phyloP scores from a whole-genome alignment of 192 early-diverging fungal species.

The Linnemannia schmuckeri region DNA sequence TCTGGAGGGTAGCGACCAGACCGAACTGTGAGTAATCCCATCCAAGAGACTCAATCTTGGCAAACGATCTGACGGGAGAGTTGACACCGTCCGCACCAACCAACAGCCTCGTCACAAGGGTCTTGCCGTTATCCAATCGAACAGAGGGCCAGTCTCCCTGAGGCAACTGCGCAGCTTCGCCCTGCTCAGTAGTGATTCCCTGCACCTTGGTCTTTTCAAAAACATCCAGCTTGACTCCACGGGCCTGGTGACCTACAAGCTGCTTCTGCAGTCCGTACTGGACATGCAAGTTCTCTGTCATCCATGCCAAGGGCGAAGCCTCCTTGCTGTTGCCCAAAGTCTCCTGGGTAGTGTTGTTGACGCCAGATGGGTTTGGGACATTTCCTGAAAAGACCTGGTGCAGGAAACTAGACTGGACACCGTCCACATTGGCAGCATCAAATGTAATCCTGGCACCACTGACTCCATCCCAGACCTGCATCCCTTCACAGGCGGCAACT shows the following conservation, averaged over 20 bases:
- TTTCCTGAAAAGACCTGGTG: conserved; percentile 41
- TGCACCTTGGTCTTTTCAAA: conserved; percentile 79
- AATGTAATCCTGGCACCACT: conserved; percentile 76
- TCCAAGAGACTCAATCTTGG: conserved; percentile 84
- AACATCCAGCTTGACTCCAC: conserved; percentile 68
- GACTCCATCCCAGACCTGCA: conserved; percentile 87
- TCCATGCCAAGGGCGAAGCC: conserved; percentile 75
- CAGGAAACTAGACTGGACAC: conserved; percentile 32
- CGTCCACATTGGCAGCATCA: conserved; percentile 60
- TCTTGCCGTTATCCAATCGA: conserved; percentile 73
- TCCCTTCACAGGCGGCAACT: conserved; percentile 73
- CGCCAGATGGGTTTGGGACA: not conserved
- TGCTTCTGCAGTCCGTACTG: conserved; percentile 75
- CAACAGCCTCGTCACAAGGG: conserved; percentile 79
- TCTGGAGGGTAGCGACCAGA: conserved; percentile 86
- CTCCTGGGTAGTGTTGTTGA: conserved; percentile 5
- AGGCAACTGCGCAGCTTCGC: not conserved
- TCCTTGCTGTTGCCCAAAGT: conserved; percentile 23
- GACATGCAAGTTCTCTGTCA: conserved; percentile 90
- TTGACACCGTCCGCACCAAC: conserved; percentile 92
- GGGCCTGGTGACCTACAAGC: conserved; percentile 49
- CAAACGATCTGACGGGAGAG: conserved; percentile 87
- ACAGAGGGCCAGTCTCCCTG: conserved; percentile 80
- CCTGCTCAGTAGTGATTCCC: conserved; percentile 57
- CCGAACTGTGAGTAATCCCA: conserved; percentile 91